These are phyloP conservation scores for Rhynchosporium secalis DNA, from an alignment of 2,329 filamentous ascomycete species.

Conservation along the genomic window DNA sequence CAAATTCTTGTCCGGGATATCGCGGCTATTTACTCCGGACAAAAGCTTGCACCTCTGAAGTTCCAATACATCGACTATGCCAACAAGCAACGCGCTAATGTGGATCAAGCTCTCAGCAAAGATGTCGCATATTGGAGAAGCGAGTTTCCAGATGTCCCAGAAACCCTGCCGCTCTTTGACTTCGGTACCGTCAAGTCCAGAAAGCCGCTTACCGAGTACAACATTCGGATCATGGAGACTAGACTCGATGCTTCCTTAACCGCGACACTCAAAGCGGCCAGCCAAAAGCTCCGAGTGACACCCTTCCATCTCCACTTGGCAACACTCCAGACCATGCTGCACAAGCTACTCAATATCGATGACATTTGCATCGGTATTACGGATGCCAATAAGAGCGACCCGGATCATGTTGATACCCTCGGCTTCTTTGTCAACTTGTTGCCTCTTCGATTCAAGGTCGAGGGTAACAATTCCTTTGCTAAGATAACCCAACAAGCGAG, in stretches of 20 bases:
- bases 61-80: constrained; percentile 42
- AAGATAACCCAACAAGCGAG: constrained; percentile 36
- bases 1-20: constrained; percentile 47
- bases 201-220: constrained; percentile 20
- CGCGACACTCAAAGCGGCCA: constrained; percentile 15
- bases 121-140: constrained; percentile 42
- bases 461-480: constrained; percentile 35
- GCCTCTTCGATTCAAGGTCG: constrained; percentile 25
- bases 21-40: constrained; percentile 44
- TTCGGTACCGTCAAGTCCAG: constrained; percentile 33
- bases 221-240: constrained; percentile 18
- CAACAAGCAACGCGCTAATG: constrained; percentile 37
- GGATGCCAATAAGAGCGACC: constrained; percentile 41
- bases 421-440: constrained; percentile 29
- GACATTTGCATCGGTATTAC: constrained; percentile 47
- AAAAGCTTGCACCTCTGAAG: constrained; percentile 22
- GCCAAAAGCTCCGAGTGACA: constrained; percentile 38
- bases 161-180: constrained; percentile 40
- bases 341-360: constrained; percentile 21
- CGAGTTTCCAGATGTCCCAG: constrained; percentile 33
- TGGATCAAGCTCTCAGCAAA: constrained; percentile 36
- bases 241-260: constrained; percentile 15
- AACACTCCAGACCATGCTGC: constrained; percentile 36
- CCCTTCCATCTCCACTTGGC: constrained; percentile 51
- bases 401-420: constrained; percentile 33